A percentile compares a stretch with the other conserved stretches of the same genome.
These are phyloP conservation scores for Fusarium staphyleae DNA, from an alignment of 2,329 filamentous ascomycete species.

Conservation along the genomic window DNA sequence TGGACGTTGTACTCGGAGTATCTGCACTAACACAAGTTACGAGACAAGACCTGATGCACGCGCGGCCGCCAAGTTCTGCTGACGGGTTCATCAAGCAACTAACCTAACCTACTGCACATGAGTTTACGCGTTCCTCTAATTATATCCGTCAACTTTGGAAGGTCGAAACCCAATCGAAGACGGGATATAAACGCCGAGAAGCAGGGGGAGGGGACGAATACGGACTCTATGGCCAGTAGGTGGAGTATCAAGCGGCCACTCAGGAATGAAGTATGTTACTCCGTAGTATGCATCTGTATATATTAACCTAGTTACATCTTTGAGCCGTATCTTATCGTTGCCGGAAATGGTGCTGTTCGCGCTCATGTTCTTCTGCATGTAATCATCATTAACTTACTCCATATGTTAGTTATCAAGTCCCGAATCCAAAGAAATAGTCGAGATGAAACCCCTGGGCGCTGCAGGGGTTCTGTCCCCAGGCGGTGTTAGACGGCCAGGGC, in stretches of 20 bases:
- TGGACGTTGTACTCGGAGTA: neutral
- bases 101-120: no score
- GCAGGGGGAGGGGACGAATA: constrained; percentile 28
- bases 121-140: constrained; percentile 15
- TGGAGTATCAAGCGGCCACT: constrained; percentile 16
- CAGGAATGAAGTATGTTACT: constrained; percentile 12
- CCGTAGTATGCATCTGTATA: no score
- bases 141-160: constrained; percentile 4
- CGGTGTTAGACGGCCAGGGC: constrained; percentile 8
- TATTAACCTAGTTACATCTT: no score
- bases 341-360: constrained; percentile 5
- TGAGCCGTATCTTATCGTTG: constrained; percentile 2
- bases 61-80: constrained; percentile 21
- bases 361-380: no score
- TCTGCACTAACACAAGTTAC: neutral
- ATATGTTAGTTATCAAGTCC: no score
- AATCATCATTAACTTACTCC: no score
- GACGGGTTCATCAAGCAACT: constrained; percentile 20
- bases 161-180: constrained; percentile 21
- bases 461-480: constrained; percentile 2
- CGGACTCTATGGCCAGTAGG: constrained; percentile 4
- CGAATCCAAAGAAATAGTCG: constrained; percentile 13
- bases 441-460: constrained; percentile 2
- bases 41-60: constrained; percentile 12
- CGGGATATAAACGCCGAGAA: constrained; percentile 29